Conservation (phyloP, 768 basidiomycete genomes). For the Baorangia bicolor region DNA sequence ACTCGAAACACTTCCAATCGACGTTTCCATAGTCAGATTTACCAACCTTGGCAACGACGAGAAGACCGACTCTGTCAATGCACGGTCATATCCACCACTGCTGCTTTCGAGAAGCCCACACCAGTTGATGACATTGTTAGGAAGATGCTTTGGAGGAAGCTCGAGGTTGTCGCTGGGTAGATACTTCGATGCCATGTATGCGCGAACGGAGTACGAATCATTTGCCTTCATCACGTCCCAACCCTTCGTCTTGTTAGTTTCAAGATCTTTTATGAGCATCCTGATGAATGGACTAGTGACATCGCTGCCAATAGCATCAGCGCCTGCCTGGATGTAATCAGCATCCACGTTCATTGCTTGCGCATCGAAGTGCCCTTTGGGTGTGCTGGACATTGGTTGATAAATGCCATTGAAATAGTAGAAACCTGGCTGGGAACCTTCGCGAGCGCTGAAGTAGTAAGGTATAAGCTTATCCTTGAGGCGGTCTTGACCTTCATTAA, state of each 20-base stretch:
- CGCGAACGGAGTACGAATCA: constrained; percentile 33
- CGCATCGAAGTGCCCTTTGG: constrained; percentile 6
- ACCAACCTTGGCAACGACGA: constrained; percentile 15
- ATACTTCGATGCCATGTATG: constrained; percentile 25
- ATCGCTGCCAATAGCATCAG: constrained; percentile 17
- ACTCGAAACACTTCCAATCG: constrained; percentile 34
- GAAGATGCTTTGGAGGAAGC: constrained; percentile 19
- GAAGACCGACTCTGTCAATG: constrained; percentile 37
- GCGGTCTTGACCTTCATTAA: constrained; percentile 15
- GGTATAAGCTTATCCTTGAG: constrained; percentile 24
- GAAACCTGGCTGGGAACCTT: constrained; percentile 7
- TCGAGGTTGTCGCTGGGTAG: constrained; percentile 19
- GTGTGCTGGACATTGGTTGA: not conserved
- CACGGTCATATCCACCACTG: constrained; percentile 35
- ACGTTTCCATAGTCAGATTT: constrained; percentile 9
- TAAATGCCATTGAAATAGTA: constrained; percentile 9
- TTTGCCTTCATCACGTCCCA: constrained; percentile 28
- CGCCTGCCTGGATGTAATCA: constrained; percentile 15
- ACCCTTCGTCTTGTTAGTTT: constrained; percentile 12
- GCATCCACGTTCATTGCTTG: constrained; percentile 3
- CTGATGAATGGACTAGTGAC: constrained; percentile 21
- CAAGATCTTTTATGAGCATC: constrained; percentile 22
- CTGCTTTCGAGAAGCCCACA: constrained; percentile 31
- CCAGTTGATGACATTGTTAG: constrained; percentile 31
- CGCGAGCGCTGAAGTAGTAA: constrained; percentile 9